A percentile compares a stretch with the other conserved stretches of the same genome.
Conservation (phyloP, 164 flowering plant species). For the Annona squamosa region DNA sequence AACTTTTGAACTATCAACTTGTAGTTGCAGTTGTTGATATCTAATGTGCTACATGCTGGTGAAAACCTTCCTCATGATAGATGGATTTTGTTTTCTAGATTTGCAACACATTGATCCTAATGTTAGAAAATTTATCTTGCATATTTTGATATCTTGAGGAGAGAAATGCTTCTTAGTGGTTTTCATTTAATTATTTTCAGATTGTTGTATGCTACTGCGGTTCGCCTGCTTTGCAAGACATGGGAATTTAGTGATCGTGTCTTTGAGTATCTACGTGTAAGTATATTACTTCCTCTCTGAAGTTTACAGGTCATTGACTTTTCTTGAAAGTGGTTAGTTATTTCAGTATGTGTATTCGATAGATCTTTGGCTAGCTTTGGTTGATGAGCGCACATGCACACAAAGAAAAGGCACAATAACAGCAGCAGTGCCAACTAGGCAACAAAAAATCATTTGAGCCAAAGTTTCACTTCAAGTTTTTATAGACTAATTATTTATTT, state of each 20-base stretch:
- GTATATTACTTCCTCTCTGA: background rate
- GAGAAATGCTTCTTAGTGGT: conserved; percentile 1
- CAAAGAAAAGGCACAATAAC: background rate
- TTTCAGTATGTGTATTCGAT: background rate
- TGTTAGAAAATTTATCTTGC: no score
- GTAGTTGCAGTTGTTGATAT: no score
- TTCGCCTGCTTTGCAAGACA: conserved; percentile 82
- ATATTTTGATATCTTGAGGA: background rate
- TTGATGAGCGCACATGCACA: background rate
- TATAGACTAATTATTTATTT: no score
- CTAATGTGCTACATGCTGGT: no score
- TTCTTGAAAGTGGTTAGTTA: no score
- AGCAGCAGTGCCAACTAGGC: no score
- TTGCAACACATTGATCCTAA: background rate
- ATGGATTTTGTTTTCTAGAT: background rate
- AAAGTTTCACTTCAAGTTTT: no score
- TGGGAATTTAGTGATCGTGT: conserved; percentile 91
- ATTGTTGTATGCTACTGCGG: conserved; percentile 66
- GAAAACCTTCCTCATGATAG: background rate
- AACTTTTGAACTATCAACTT: no score
- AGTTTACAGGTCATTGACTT: no score
- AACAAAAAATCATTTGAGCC: no score
- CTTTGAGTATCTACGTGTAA: conserved; percentile 82
- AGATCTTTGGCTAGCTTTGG: background rate
- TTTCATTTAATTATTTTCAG: conserved; percentile 29